Conservation (phyloP, 176 grass and related monocot genomes). For the Pontederia paniculata region DNA sequence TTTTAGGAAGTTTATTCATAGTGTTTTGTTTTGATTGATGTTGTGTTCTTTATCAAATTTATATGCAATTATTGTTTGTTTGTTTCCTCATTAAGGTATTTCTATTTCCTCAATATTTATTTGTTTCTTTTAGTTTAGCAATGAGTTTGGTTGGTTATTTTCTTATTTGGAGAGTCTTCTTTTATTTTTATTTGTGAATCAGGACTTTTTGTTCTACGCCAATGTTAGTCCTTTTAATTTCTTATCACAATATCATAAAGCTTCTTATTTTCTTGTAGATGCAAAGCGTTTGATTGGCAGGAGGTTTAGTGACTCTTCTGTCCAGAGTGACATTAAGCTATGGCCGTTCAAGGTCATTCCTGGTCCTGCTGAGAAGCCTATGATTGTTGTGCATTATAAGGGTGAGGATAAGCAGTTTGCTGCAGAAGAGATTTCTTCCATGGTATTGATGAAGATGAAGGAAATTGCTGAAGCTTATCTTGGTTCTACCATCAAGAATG, state of each 20-base stretch:
- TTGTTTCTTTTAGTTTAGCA: too few species aligned
- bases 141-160: too few species aligned
- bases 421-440: conserved; percentile 11
- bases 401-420: conserved; percentile 1
- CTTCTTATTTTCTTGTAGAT: background rate
- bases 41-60: too few species aligned
- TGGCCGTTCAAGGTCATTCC: conserved; percentile 11
- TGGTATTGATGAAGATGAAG: conserved; percentile 15
- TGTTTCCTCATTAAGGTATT: too few species aligned
- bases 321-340: conserved; percentile 7
- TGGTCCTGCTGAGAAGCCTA: conserved; percentile 8
- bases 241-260: background rate
- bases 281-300: conserved; percentile 11
- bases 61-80: too few species aligned
- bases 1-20: too few species aligned
- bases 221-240: background rate
- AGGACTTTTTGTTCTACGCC: background rate
- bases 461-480: conserved; percentile 12
- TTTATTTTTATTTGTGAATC: background rate
- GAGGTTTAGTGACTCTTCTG: conserved; percentile 1
- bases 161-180: too few species aligned
- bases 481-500: conserved; percentile 4
- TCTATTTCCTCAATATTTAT: too few species aligned
- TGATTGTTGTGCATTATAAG: conserved; percentile 6
- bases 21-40: too few species aligned